A percentile compares a stretch with the other conserved stretches of the same genome.
phyloP scores from a whole-genome alignment of 1,284 basidiomycete genomes.

The Fomitopsis betulina region DNA sequence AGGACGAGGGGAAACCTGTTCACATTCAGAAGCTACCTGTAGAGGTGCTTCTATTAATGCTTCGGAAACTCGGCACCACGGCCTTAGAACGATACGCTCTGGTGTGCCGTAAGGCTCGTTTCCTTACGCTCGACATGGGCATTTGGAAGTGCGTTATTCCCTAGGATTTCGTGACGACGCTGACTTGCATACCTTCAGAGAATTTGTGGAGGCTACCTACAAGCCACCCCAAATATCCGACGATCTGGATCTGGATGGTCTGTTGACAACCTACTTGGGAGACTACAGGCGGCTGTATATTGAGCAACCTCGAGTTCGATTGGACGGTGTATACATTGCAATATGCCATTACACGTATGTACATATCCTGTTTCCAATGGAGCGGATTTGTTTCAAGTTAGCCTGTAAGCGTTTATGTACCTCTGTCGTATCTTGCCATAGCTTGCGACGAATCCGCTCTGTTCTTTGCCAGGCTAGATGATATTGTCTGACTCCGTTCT shows the following conservation, averaged over 20 bases:
- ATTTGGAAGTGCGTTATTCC: conserved; percentile 71
- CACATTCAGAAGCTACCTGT: conserved; percentile 63
- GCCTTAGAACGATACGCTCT: conserved; percentile 74
- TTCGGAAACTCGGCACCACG: conserved; percentile 58
- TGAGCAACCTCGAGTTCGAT: conserved; percentile 76
- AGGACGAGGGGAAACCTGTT: conserved; percentile 56
- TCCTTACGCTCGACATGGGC: conserved; percentile 59
- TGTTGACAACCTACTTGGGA: conserved; percentile 48
- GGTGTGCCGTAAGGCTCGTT: conserved; percentile 68
- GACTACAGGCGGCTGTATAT: conserved; percentile 77
- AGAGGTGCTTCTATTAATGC: conserved; percentile 67
- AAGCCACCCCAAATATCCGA: conserved; percentile 66
- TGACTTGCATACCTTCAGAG: conserved; percentile 31
- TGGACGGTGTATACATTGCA: conserved; percentile 88
- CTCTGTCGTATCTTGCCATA: background rate
- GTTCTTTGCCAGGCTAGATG: background rate
- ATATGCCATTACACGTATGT: conserved; percentile 82
- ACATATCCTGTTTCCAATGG: conserved; percentile 10
- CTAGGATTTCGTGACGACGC: conserved; percentile 7
- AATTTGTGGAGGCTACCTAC: conserved; percentile 56
- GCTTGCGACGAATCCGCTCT: conserved; percentile 1
- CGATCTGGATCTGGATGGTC: conserved; percentile 38
- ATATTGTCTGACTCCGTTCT: background rate
- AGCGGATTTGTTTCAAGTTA: background rate
- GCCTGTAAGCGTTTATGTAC: background rate